Evolutionary conservation across 2,329 filamentous ascomycete species (phyloP).

Genomic region (Colletotrichum euphorbiae): DNA sequence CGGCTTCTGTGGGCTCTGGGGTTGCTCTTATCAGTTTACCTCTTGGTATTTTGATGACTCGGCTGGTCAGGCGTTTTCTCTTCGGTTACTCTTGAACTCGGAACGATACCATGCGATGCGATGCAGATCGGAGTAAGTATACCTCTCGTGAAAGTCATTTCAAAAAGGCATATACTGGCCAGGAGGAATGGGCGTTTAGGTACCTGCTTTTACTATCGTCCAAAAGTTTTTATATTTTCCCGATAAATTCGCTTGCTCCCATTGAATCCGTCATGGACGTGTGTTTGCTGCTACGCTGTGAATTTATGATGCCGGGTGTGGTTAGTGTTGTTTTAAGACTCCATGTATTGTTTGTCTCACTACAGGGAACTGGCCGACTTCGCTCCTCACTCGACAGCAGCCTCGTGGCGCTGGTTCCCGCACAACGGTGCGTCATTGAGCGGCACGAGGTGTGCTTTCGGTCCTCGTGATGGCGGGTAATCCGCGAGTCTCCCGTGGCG

Average conservation of each 20-base stretch:
- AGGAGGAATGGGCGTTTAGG: constrained; percentile 35
- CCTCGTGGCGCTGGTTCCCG: constrained; percentile 50
- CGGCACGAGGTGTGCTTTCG: constrained; percentile 27
- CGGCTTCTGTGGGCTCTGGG: constrained; percentile 47
- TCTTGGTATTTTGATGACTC: constrained; percentile 15
- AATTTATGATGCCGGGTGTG: neutral
- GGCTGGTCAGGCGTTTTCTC: constrained; percentile 39
- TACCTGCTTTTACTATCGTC: constrained; percentile 27
- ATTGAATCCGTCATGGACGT: neutral
- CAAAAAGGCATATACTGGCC: constrained; percentile 21
- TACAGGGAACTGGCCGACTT: constrained; percentile 8
- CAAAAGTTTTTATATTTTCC: constrained; percentile 36
- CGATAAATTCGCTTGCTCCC: neutral
- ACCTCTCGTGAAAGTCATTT: constrained; percentile 36
- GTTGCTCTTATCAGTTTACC: constrained; percentile 30
- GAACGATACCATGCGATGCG: constrained; percentile 38
- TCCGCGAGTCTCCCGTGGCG: neutral
- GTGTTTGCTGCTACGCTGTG: neutral
- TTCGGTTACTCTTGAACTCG: constrained; percentile 35
- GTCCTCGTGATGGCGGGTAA: constrained; percentile 34
- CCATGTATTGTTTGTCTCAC: neutral
- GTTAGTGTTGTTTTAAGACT: neutral
- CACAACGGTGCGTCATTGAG: constrained; percentile 26
- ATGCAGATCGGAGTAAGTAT: constrained; percentile 42
- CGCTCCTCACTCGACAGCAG: constrained; percentile 48